Evolutionary conservation across 441 rosid genomes (phyloP), one percentile per base, ranked within the genome.

Genomic region (Populus hybrid): DNA sequence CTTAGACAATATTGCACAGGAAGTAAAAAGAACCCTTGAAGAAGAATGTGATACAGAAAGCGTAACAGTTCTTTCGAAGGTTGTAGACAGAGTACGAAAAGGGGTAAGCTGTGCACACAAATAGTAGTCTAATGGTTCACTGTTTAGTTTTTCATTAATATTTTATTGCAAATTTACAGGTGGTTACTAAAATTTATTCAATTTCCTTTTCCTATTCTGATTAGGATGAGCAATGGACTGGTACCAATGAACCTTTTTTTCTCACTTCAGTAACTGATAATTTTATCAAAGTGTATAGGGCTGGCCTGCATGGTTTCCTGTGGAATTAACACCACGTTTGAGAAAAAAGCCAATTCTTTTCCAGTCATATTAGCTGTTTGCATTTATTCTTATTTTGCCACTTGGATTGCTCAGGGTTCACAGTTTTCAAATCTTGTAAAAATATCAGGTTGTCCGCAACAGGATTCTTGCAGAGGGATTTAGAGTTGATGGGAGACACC

Each of bases 401-500:
- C 64, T 82, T 72, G 10, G 68, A 65, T 70, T 67, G 72, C 53
- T 71, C 61, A 74, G 75, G 74, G 40, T 70, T 77, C 61, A 21
- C 79, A 12, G 36, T 82, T 67, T 74, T 78, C 53, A 70, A 77
- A 30, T 77, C 77, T 76, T 71, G 73, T 66, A 32, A 76, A 76
- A 77, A 79, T 82, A 68, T 81, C 89, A 95, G 99, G 93, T 94
- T 77, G 93, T 96, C 38, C 98, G 98, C 66, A 89, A 88, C 84
- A 92, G 97, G 86, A 89, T 96, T 76, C 84, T 96, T 82, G 83
- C 88, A 63, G 97, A 92, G 82, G 98, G 99, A 82, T 86, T 83
- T 71, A 91, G 99, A 87, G 90, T 96, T 82, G 99, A 96, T 53
- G 98, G 99, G 69, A 94, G 98, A 84, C 83, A 72, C 81, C 92